Evolutionary conservation across 306 rosid genomes (phyloP).

Genomic region (Quercus berberidifolia): DNA sequence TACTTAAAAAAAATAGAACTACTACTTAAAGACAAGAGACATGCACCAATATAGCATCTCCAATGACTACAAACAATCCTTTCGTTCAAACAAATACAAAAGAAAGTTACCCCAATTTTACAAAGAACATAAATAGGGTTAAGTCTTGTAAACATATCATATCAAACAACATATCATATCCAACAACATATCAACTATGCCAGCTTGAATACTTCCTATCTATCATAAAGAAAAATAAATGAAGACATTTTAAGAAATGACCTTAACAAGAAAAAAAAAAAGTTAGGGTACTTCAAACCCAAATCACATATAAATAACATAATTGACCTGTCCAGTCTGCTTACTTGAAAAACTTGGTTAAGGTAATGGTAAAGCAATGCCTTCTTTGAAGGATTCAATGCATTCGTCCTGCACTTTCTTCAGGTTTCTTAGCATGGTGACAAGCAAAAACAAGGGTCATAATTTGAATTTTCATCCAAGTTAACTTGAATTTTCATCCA

Average conservation of each 20-base stretch:
- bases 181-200: constrained; percentile 20
- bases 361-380: constrained; percentile 1
- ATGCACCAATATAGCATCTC: neutral
- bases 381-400: constrained; percentile 32
- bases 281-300: constrained; percentile 11
- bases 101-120: neutral
- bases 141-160: neutral
- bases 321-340: constrained; percentile 18
- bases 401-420: constrained; percentile 18
- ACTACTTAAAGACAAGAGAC: too few species aligned
- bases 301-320: constrained; percentile 22
- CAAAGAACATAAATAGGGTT: neutral
- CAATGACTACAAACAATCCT: constrained; percentile 2
- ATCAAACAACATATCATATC: constrained; percentile 24
- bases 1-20: too few species aligned
- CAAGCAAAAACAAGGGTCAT: too few species aligned
- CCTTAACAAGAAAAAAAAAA: constrained; percentile 6
- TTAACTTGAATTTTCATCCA: too few species aligned
- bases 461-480: too few species aligned
- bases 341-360: constrained; percentile 10
- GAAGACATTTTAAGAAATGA: constrained; percentile 3
- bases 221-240: neutral
- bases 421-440: constrained; percentile 11
- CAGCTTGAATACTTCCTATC: constrained; percentile 6
- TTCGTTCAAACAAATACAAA: neutral